Base-by-base conservation (phyloP, 768 basidiomycete genomes). In the Tulasnella sp. region DNA sequence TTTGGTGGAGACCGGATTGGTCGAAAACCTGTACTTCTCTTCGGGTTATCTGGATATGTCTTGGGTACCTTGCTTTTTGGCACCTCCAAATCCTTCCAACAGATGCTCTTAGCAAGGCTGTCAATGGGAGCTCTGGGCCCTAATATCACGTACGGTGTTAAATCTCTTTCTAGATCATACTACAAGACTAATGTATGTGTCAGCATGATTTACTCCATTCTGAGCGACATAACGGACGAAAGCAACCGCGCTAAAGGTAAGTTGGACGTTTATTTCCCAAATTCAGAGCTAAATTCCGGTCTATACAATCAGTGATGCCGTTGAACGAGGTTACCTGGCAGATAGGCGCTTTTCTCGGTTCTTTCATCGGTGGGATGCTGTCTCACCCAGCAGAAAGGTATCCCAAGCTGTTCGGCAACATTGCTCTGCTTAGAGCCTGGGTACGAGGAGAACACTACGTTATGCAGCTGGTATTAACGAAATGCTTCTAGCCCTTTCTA, bases 221-320 rank as follows among this genome's bases (percentile, higher is more conserved):
- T 93, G 0, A 89, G 90, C 18, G 92, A 93, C 85, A 87, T 93
- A 31, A 92, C 91, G 18, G 91, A 93, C 82, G 84, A 89, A 18
- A 89, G 89, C 12, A 93, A 93, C 81, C 90, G 92, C 84, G 89
- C 89, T 0, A 83, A 86, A 48, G 90, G 82, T 82, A 22, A 5
- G 3, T 14, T 3, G 20, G 48, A 34, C 20, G 0, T 60, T 14
- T 5, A 44, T 34, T n/a, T 74, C 81, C 60, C 41, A 12, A 34
- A 4, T 37, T 34, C 12, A 41, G 34, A n/a, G n/a, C 44, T 50
- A 34, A 18, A 34, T 50, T 16, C 73, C 3, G 5, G 1, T 44
- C 22, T 50, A 14, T 58, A 0, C 28, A 28, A 73, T 28, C n/a
- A 79, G 78, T 64, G 20, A 60, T 79, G 42, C 40, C 80, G 8